A percentile compares a stretch with the other conserved stretches of the same genome.
These are phyloP conservation scores for Solanum piurae DNA, from an alignment of 257 asterid species.

Conservation along the genomic window DNA sequence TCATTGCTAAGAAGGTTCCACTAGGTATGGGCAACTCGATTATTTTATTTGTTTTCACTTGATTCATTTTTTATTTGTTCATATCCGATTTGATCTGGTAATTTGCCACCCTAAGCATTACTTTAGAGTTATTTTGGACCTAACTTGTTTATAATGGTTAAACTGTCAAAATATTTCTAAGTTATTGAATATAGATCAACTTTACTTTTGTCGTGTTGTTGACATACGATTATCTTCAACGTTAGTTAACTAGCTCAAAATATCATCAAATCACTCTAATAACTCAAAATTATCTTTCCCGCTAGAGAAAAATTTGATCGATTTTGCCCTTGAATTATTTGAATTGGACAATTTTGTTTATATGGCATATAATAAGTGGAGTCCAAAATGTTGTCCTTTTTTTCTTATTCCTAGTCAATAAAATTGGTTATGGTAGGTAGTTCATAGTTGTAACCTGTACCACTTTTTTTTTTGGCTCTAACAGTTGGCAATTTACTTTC, in stretches of 20 bases:
- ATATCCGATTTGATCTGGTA: background rate
- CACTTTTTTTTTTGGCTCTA: background rate
- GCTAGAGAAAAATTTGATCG: background rate
- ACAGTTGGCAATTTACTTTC: background rate
- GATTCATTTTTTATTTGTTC: background rate
- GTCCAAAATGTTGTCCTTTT: background rate
- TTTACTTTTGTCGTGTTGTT: background rate
- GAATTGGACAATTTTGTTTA: background rate
- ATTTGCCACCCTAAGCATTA: background rate
- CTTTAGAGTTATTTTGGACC: background rate
- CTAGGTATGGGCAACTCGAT: background rate
- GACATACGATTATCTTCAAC: background rate
- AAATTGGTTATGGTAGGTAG: background rate
- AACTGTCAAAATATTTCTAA: background rate
- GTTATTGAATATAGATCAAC: background rate
- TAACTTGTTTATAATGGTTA: background rate
- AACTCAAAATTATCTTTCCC: background rate
- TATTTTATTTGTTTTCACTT: background rate
- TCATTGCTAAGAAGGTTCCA: background rate
- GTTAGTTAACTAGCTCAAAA: background rate
- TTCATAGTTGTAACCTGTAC: background rate
- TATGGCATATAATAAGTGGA: background rate
- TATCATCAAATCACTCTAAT: background rate
- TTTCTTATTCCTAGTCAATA: background rate
- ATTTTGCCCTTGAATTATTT: background rate